Evolutionary conservation across 2,329 filamentous ascomycete species (phyloP), one percentile per base, ranked within the genome.

Genomic region (Scedosporium minutisporum): DNA sequence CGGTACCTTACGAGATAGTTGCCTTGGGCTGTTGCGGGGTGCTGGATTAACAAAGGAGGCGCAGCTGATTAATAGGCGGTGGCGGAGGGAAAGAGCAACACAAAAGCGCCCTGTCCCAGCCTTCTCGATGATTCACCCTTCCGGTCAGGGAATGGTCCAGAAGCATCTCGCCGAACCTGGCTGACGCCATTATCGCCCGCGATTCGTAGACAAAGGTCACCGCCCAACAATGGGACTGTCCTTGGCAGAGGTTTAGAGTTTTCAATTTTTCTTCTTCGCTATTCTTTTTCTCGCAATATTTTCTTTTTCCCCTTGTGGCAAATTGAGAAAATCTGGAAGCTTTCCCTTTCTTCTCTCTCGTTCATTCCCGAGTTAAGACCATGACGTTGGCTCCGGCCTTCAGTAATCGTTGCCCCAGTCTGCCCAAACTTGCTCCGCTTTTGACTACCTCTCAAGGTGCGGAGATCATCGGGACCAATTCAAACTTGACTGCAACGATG

Each of bases 131-230:
- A 61, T 42, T 55, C 46, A 42, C 58, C 18, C 33, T 41, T 33
- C 29, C 57, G 16, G 33, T 38, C 57, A 42, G 57, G 67, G 74
- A 76, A 76, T 70, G 71, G 73, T 75, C 74, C 74, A 76, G 74
- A 76, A 75, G 51, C 66, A 63, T 64, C 64, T 64, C 53, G 53
- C 55, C 25, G 23, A 58, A 41, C 27, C 55, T 25, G 55, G 27
- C 33, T 55, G 51, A 55, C 51, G 51, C 51, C 18, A 55, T 55
- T 14, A 10, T 55, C 51, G 51, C 21, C n/a, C 51, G 23, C 23
- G 51, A 55, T 55, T 55, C 51, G 51, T 23, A 55, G 51, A 25
- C 33, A 38, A 38, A 38, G 33, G 33, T 38, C 33, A 38, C 33
- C 10, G 29, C 33, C 33, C 33, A 14, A 38, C 33, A 38, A 38